Evolutionary conservation across 169 alveolate genomes (phyloP).

Genomic region (Plasmodium cynomolgi): DNA sequence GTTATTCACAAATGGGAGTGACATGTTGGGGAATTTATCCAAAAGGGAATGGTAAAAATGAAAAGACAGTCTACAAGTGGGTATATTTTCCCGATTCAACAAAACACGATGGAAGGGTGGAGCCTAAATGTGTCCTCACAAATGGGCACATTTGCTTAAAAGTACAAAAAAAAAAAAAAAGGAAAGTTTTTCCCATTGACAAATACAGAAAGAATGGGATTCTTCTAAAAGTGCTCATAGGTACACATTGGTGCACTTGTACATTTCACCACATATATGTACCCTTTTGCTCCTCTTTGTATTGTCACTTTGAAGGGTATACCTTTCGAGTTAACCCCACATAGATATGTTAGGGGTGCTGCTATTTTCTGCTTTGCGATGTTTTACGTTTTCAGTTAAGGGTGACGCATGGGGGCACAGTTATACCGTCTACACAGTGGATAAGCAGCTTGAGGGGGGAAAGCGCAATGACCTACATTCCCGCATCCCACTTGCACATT

Average conservation of each 20-base stretch:
- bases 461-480: not conserved
- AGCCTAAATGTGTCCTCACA: not conserved
- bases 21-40: not conserved
- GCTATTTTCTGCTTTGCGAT: not conserved
- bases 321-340: not conserved
- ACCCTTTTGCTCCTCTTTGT: not conserved
- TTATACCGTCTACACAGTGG: not conserved
- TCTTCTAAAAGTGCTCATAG: not conserved
- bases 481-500: not conserved
- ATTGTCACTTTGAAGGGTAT: not conserved
- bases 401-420: not conserved
- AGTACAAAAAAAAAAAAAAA: not conserved
- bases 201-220: not conserved
- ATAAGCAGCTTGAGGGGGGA: not conserved
- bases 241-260: conserved; percentile 1
- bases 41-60: not conserved
- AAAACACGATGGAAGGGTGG: not conserved
- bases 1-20: not conserved
- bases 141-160: not conserved
- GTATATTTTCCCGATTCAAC: not conserved
- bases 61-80: not conserved
- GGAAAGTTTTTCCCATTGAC: not conserved
- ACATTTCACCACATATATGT: not conserved
- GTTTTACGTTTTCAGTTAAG: not conserved
- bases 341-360: not conserved